A percentile compares a stretch with the other conserved stretches of the same genome.
Evolutionary conservation across 768 basidiomycete genomes (phyloP).

Genomic region (Auricularia heimuer): DNA sequence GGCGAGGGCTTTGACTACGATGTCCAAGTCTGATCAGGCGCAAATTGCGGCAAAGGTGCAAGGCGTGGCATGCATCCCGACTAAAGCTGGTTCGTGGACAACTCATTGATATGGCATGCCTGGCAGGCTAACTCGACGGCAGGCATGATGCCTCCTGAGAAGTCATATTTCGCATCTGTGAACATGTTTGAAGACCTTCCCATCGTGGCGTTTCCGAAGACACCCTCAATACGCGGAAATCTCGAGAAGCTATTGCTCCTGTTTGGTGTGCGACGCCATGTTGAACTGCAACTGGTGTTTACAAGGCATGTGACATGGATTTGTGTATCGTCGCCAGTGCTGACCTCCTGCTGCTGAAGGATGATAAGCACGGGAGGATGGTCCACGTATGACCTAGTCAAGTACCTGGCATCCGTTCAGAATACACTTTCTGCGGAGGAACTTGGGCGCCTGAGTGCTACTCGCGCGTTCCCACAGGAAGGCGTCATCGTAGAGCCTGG

Average conservation of each 20-base stretch:
- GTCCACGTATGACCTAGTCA: slow-evolving; percentile 75
- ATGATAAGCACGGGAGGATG: slow-evolving; percentile 88
- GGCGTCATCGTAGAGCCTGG: slow-evolving; percentile 27
- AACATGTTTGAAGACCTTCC: slow-evolving; percentile 87
- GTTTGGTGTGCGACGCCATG: slow-evolving; percentile 82
- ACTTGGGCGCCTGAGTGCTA: slow-evolving; percentile 42
- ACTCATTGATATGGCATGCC: no score
- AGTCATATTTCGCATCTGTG: slow-evolving; percentile 78
- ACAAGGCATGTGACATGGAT: slow-evolving; percentile 41
- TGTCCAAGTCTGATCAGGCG: slow-evolving; percentile 38
- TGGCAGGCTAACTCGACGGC: no score
- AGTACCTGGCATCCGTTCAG: slow-evolving; percentile 79
- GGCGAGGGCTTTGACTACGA: slow-evolving; percentile 61
- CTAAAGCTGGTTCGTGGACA: slow-evolving; percentile 26
- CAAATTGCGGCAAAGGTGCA: slow-evolving; percentile 41
- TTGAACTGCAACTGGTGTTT: slow-evolving; percentile 91
- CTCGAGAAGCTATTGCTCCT: slow-evolving; percentile 62
- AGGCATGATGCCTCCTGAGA: slow-evolving; percentile 62
- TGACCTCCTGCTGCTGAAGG: slow-evolving; percentile 26
- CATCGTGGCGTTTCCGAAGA: slow-evolving; percentile 62
- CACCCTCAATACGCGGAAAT: slow-evolving; percentile 48
- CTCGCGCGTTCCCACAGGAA: slow-evolving; percentile 60
- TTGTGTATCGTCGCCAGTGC: neutral
- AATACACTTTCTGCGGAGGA: slow-evolving; percentile 50
- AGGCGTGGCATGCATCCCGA: slow-evolving; percentile 53